A percentile compares a stretch with the other conserved stretches of the same genome.
These are phyloP conservation scores for Colletotrichum simmondsii DNA, from an alignment of 2,329 filamentous ascomycete species.

Conservation along the genomic window DNA sequence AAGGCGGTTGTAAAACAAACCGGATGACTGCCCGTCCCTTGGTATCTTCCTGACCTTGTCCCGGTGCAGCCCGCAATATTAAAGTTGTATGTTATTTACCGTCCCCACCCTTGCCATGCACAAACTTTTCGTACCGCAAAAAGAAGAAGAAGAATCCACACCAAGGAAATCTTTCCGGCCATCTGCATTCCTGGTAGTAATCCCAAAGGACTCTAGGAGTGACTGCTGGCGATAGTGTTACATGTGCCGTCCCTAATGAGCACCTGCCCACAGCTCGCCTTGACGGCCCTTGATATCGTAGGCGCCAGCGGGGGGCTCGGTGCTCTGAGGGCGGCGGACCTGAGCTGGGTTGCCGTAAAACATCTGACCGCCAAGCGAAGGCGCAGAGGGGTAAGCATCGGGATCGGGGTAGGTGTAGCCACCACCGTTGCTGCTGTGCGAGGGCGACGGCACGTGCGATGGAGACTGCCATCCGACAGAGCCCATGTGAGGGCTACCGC, in stretches of 20 bases:
- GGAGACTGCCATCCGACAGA: conserved; percentile 89
- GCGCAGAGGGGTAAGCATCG: conserved; percentile 73
- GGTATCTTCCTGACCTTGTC: conserved; percentile 31
- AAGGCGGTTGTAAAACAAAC: conserved; percentile 27
- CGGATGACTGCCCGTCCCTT: conserved; percentile 23
- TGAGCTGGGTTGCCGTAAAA: conserved; percentile 76
- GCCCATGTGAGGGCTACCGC: conserved; percentile 86
- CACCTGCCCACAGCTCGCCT: conserved; percentile 63
- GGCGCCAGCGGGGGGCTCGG: conserved; percentile 70
- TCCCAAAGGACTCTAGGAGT: not conserved
- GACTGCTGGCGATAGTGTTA: not conserved
- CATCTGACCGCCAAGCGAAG: conserved; percentile 70
- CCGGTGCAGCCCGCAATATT: conserved; percentile 32
- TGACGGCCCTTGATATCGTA: conserved; percentile 72
- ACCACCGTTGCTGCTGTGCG: conserved; percentile 66
- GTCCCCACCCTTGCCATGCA: conserved; percentile 32
- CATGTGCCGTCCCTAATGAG: conserved; percentile 49
- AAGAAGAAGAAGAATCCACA: not conserved
- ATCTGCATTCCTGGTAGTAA: not conserved
- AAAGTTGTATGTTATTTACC: conserved; percentile 37
- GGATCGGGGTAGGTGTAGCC: conserved; percentile 86
- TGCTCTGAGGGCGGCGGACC: conserved; percentile 79
- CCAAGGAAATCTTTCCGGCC: not conserved
- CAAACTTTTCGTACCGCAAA: conserved; percentile 27
- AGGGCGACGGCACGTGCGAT: conserved; percentile 77